Evolutionary conservation across 352 stramenopile genomes (phyloP).

Genomic region (Thalassiosira exigua): DNA sequence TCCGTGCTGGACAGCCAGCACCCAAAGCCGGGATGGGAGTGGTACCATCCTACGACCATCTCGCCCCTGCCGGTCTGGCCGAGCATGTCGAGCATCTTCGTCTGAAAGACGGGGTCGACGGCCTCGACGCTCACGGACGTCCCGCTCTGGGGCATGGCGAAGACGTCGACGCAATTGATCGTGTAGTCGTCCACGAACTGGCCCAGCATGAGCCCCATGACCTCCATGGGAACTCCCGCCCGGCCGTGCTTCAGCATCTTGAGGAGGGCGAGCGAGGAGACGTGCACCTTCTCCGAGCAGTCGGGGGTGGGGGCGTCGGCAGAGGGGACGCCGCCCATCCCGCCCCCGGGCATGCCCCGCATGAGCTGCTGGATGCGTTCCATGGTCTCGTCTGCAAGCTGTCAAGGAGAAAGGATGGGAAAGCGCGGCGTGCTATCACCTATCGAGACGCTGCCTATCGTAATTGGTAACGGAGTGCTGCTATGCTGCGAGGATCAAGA

Average conservation of each 20-base stretch:
- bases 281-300: conserved; percentile 99
- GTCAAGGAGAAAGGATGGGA: too few species aligned
- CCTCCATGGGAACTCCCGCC: conserved; percentile 99
- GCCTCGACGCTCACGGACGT: conserved; percentile 91
- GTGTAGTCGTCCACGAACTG: conserved; percentile 99
- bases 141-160: conserved; percentile 98
- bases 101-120: conserved; percentile 99
- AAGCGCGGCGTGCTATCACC: too few species aligned
- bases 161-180: conserved; percentile 99
- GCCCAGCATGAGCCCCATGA: conserved; percentile 99
- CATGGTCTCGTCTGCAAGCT: conserved; percentile 63
- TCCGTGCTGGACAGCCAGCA: conserved; percentile 99
- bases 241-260: conserved; percentile 99
- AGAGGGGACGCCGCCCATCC: conserved; percentile 52
- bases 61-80: conserved; percentile 95
- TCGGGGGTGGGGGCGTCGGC: conserved; percentile 93
- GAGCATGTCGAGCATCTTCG: conserved; percentile 99
- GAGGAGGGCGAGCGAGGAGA: conserved; percentile 97
- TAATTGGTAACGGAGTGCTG: too few species aligned
- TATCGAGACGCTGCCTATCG: neutral
- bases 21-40: conserved; percentile 99
- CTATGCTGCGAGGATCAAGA: too few species aligned
- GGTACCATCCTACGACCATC: conserved; percentile 95
- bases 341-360: conserved; percentile 76
- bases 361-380: conserved; percentile 84